phyloP scores from a whole-genome alignment of 1,284 basidiomycete species.

The Tremellales sp. region DNA sequence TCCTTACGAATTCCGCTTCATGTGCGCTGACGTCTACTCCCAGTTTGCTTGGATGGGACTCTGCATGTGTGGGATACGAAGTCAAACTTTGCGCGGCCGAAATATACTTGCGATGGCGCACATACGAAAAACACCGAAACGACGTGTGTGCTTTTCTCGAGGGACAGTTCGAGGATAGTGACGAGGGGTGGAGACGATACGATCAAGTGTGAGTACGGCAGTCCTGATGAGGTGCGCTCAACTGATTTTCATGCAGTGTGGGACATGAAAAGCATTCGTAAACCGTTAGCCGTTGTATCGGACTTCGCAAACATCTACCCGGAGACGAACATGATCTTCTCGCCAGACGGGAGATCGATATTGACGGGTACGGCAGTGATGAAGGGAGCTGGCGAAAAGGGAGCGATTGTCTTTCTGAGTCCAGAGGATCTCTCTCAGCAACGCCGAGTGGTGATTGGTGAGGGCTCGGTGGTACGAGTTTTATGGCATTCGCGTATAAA shows the following conservation, averaged over 20 bases:
- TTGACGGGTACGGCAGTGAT: conserved; percentile 68
- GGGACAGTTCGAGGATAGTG: conserved; percentile 74
- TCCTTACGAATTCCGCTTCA: neutral
- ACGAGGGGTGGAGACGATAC: conserved; percentile 90
- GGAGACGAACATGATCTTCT: conserved; percentile 87
- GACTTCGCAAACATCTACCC: conserved; percentile 76
- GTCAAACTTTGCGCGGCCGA: conserved; percentile 86
- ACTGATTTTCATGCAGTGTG: conserved; percentile 63
- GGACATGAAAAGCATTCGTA: conserved; percentile 85
- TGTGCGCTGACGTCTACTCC: neutral
- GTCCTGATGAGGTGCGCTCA: neutral
- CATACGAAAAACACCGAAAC: conserved; percentile 79
- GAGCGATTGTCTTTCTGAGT: conserved; percentile 68
- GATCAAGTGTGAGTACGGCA: conserved; percentile 73
- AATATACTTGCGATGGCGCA: conserved; percentile 76
- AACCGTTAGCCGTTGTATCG: conserved; percentile 64
- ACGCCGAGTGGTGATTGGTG: conserved; percentile 58
- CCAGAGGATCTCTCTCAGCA: conserved; percentile 63
- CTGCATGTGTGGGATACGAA: conserved; percentile 90
- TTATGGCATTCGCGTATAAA: conserved; percentile 97
- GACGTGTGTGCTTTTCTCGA: conserved; percentile 75
- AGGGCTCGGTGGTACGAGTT: conserved; percentile 81
- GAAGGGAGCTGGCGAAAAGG: conserved; percentile 61
- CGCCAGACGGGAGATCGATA: conserved; percentile 81
- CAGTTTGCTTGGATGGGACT: conserved; percentile 84